Evolutionary conservation across 2,329 filamentous ascomycete genomes (phyloP).

Genomic region (Bipolaris zeicola): DNA sequence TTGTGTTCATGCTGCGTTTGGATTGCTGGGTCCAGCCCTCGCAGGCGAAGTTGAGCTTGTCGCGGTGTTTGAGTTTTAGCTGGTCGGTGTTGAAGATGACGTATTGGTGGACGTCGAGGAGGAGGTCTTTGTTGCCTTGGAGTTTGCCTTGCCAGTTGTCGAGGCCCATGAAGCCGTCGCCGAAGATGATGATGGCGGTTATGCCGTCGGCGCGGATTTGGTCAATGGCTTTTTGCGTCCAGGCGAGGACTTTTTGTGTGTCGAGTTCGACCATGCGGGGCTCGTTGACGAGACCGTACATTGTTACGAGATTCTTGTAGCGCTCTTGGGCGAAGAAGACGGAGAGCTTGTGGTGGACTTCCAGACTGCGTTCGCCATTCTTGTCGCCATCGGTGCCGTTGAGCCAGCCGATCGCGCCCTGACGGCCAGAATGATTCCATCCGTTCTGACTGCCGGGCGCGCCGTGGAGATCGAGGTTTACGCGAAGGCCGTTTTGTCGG

Average conservation of each 20-base stretch:
- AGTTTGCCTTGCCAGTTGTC: slow-evolving; percentile 88
- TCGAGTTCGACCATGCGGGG: slow-evolving; percentile 78
- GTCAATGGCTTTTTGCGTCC: slow-evolving; percentile 76
- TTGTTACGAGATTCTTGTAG: slow-evolving; percentile 87
- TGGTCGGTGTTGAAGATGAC: slow-evolving; percentile 95
- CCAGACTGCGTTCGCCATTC: slow-evolving; percentile 81
- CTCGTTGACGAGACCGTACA: slow-evolving; percentile 96
- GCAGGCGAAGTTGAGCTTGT: slow-evolving; percentile 88
- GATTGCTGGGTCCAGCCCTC: slow-evolving; percentile 84
- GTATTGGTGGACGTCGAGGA: slow-evolving; percentile 98
- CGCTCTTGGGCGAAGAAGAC: slow-evolving; percentile 92
- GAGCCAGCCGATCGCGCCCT: slow-evolving; percentile 83
- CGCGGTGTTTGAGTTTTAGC: slow-evolving; percentile 78
- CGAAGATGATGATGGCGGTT: slow-evolving; percentile 76
- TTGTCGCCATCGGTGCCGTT: slow-evolving; percentile 82
- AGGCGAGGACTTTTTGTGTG: slow-evolving; percentile 70
- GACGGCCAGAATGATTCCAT: slow-evolving; percentile 92
- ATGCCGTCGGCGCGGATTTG: slow-evolving; percentile 79
- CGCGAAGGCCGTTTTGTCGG: slow-evolving; percentile 85
- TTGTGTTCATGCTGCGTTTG: slow-evolving; percentile 70
- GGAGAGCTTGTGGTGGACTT: slow-evolving; percentile 84
- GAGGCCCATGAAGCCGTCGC: slow-evolving; percentile 92
- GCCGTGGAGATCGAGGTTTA: slow-evolving; percentile 93
- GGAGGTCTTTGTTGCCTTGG: slow-evolving; percentile 70
- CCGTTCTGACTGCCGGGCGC: slow-evolving; percentile 93